phyloP scores from a whole-genome alignment of 2,329 filamentous ascomycete species.

The Aspergillus texensis region DNA sequence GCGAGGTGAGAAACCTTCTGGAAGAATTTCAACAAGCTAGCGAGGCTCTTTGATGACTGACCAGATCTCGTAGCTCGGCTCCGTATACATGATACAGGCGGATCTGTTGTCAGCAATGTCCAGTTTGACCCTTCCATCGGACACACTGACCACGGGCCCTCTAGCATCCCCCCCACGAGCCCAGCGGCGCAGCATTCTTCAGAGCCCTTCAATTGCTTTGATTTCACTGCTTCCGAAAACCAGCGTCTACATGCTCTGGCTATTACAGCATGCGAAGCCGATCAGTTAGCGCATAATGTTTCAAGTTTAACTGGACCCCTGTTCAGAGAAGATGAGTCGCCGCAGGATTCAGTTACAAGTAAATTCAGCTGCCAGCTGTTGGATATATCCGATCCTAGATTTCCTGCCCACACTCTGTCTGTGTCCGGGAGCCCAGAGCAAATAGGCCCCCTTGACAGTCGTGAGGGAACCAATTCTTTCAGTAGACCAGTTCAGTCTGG shows the following conservation, averaged over 20 bases:
- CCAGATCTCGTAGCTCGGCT: not conserved
- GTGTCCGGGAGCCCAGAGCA: not conserved
- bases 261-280: not conserved
- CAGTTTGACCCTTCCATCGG: not conserved
- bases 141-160: not conserved
- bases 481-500: not conserved
- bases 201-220: no score
- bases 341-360: not conserved
- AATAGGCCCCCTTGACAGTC: not conserved
- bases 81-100: not conserved
- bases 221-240: not conserved
- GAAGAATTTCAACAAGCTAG: not conserved
- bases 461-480: not conserved
- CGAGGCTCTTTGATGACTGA: not conserved
- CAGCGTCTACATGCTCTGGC: not conserved
- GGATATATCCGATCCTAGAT: not conserved
- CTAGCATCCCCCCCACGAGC: not conserved
- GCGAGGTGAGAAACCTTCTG: slow-evolving; percentile 13
- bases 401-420: not conserved
- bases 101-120: not conserved
- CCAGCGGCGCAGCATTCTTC: not conserved
- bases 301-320: not conserved
- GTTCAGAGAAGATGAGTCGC: not conserved
- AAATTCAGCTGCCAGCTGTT: not conserved
- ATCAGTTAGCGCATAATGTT: not conserved